Evolutionary conservation across 2,329 filamentous ascomycete species (phyloP), one percentile per base, ranked within the genome.

Genomic region (Pleomassaria siparia): DNA sequence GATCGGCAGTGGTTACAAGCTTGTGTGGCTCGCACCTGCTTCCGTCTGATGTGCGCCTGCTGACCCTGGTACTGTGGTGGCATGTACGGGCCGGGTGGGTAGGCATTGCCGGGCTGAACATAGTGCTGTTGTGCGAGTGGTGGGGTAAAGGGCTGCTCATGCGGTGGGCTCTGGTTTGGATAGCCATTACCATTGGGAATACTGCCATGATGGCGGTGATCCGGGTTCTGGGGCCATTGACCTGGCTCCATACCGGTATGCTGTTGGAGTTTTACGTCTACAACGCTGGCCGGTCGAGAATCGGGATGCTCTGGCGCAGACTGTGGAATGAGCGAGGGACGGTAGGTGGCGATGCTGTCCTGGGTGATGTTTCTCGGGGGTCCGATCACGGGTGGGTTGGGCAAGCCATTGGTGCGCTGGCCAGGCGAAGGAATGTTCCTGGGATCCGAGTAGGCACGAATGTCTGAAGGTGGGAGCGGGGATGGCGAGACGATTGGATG

Each of bases 1-100:
- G 64, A 58, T 44, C 71, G 66, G 46, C 71, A 73, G 44, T 71
- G 62, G 49, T 73, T 72, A 71, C 94, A 99, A 29, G 94, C 94
- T 89, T 71, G 69, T 4, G 64, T 66, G 28, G 69, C 69, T 40
- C 69, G 66, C 18, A 71, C 67, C 47, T 70, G 67, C 53, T 70
- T 71, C 47, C 67, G 53, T 36, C 66, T 51, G 44, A 63, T 53
- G 48, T 62, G 60, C 43, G 40, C 56, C 40, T 58, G 49, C 20
- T 51, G 55, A 9, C 47, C 50, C 52, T 63, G 58, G 42, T 43
- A 47, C 24, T 43, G 37, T 20, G n/a, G n/a, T n/a, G 43, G 47
- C 60, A 66, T 66, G 51, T 66, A 68, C 6, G 60, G 62, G 11
- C 54, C 52, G 24, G 58, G 55, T 11, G 61, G 48, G 43, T 66